Evolutionary conservation across 2,329 filamentous ascomycete genomes (phyloP), one percentile per base, ranked within the genome.

Genomic region (Ceratocystis albifundus): DNA sequence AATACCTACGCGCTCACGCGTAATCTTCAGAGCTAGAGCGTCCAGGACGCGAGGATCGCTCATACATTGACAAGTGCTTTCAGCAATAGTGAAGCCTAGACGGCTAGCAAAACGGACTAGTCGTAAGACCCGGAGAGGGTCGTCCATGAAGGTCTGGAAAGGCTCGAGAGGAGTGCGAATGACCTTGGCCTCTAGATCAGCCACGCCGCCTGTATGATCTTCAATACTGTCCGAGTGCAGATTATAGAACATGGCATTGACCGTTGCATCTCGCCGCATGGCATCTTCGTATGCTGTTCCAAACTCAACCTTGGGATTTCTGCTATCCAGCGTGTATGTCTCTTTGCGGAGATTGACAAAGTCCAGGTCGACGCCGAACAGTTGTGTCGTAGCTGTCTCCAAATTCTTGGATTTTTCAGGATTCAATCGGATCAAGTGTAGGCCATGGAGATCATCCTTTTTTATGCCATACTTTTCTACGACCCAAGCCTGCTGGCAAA

Each of bases 231-330:
- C 82, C 0, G 87, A 90, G 72, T 92, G 86, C 48, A 99, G 78
- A 71, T 97, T 97, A 79, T 94, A 97, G 77, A 97, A 97, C 69
- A 99, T 83, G 28, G 94, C 90, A 74, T 99, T 99, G 69, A 97
- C 86, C 0, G 91, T 96, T 25, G 93, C 92, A 78, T 99, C 93
- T 61, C 93, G 85, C 25, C 93, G 86, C 70, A 91, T 74, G 1
- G 93, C 93, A 75, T 99, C 93, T 75, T 99, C 91, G 73, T 89
- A 82, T 0, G 93, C 87, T 0, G 90, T 96, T 4, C 93, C 94
- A 75, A 96, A 96, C 74, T 96, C 91, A 82, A 97, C 88, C 71
- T 90, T 82, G 1, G 93, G 93, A 71, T 95, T 96, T 45, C 94
- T 85, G 72, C 89, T 96, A 68, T 94, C 85, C n/a, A 90, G 87